Conservation (phyloP, 495 filamentous ascomycete species). For the Viridothelium virens region DNA sequence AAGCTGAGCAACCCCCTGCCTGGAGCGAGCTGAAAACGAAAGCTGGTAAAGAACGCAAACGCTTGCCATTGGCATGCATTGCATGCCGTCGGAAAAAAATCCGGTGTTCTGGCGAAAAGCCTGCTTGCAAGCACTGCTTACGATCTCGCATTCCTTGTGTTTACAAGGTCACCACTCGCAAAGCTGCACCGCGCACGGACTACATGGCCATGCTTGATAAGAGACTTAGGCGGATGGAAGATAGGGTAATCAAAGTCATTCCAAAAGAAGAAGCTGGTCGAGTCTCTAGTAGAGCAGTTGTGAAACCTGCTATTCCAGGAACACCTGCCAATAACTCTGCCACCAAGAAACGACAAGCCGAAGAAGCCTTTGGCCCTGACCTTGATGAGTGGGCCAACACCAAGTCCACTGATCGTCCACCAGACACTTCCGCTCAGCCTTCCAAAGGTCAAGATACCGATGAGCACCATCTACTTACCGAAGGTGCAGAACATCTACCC, state of each 20-base stretch:
- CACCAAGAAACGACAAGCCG: constrained; percentile 72
- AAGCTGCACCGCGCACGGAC: constrained; percentile 91
- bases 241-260: constrained; percentile 91
- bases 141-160: constrained; percentile 91
- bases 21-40: constrained; percentile 98
- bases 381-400: constrained; percentile 73
- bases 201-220: constrained; percentile 99
- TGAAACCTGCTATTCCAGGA: constrained; percentile 68
- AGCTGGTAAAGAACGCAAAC: constrained; percentile 92
- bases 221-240: constrained; percentile 76
- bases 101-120: constrained; percentile 94
- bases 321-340: constrained; percentile 44
- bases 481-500: constrained; percentile 78
- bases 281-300: constrained; percentile 56
- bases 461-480: constrained; percentile 62
- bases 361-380: constrained; percentile 79
- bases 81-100: constrained; percentile 97
- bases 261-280: constrained; percentile 68
- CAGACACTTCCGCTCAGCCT: constrained; percentile 33
- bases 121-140: constrained; percentile 93
- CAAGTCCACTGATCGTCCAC: constrained; percentile 18
- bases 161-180: constrained; percentile 95
- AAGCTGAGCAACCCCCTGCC: constrained; percentile 51
- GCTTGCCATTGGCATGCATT: constrained; percentile 89
- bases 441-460: constrained; percentile 59